phyloP scores from a whole-genome alignment of 805 yeast genomes.

The Metahyphopichia silvanorum region DNA sequence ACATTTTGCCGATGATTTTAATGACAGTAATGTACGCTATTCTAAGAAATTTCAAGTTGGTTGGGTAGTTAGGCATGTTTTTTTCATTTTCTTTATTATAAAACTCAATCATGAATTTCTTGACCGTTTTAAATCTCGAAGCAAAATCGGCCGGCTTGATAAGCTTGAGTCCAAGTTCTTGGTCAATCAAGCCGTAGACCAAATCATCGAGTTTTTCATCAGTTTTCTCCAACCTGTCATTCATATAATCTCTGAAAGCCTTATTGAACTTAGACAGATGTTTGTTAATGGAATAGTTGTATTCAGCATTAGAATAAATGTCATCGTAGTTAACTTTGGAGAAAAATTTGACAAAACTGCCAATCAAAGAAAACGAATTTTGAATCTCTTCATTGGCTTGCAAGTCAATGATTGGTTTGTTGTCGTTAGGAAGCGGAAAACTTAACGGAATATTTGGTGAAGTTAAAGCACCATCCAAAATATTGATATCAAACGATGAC shows the following conservation, averaged over 20 bases:
- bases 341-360: constrained; percentile 29
- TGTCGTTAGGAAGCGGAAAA: constrained; percentile 39
- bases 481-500: constrained; percentile 32
- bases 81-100: constrained; percentile 32
- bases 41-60: constrained; percentile 21
- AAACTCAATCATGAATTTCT: constrained; percentile 34
- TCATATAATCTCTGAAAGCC: constrained; percentile 27
- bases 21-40: constrained; percentile 38
- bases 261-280: constrained; percentile 22
- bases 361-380: constrained; percentile 22
- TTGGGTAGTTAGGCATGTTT: constrained; percentile 32
- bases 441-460: constrained; percentile 29
- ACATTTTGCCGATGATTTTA: constrained; percentile 29
- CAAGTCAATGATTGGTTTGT: constrained; percentile 24
- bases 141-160: constrained; percentile 31
- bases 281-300: constrained; percentile 31
- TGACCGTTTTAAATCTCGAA: constrained; percentile 31
- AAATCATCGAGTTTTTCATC: constrained; percentile 35
- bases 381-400: constrained; percentile 26
- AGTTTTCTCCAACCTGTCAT: constrained; percentile 24
- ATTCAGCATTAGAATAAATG: constrained; percentile 33
- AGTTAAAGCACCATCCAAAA: constrained; percentile 30
- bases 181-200: constrained; percentile 30
- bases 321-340: constrained; percentile 23
- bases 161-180: constrained; percentile 35